These are phyloP conservation scores for Botrytis porri DNA, from an alignment of 2,329 filamentous ascomycete genomes.

Conservation along the genomic window DNA sequence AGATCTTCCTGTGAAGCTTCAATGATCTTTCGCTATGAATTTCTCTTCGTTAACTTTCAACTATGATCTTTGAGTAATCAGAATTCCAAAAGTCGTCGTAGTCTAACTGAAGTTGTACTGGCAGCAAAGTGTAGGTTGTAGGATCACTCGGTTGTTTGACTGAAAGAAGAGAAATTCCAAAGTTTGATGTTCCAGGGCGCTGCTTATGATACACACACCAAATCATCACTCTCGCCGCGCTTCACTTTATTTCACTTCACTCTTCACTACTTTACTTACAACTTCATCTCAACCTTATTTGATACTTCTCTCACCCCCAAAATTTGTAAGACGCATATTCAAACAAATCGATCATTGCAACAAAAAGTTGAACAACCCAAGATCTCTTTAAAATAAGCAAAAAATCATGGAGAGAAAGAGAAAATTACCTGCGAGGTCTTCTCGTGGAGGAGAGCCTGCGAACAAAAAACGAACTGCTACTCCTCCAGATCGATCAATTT, in stretches of 20 bases:
- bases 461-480: slow-evolving; percentile 58
- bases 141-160: background rate
- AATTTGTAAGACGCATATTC: background rate
- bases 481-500: slow-evolving; percentile 50
- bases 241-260: background rate
- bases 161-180: background rate
- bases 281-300: background rate
- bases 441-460: slow-evolving; percentile 54
- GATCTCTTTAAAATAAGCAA: slow-evolving; percentile 5
- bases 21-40: background rate
- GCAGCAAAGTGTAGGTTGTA: background rate
- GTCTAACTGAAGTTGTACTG: background rate
- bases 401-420: slow-evolving; percentile 61
- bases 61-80: background rate
- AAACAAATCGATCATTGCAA: background rate
- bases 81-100: background rate
- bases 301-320: background rate
- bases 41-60: background rate
- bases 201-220: background rate
- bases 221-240: background rate
- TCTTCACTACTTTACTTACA: background rate
- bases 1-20: background rate
- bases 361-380: no score
- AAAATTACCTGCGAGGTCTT: slow-evolving; percentile 61
- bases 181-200: background rate